Percentiles rank a stretch among this genome's conserved stretches.
phyloP scores from a whole-genome alignment of 2,329 filamentous ascomycete genomes.

The Ascochyta lentis region DNA sequence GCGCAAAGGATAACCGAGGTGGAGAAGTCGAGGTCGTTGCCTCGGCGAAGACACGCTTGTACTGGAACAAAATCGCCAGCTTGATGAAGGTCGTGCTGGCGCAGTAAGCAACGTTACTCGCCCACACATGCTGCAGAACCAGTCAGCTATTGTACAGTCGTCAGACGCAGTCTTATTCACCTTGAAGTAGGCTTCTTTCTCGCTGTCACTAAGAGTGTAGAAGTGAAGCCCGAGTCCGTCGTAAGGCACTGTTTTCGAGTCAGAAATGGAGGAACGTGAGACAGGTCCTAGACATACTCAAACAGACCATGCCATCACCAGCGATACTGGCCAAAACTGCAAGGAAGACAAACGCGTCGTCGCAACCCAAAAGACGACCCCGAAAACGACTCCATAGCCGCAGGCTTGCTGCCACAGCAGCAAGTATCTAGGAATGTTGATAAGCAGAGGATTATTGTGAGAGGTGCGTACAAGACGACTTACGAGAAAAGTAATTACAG shows the following conservation, averaged over 20 bases:
- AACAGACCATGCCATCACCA: constrained; percentile 39
- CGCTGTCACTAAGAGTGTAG: constrained; percentile 26
- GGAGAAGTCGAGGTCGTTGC: constrained; percentile 19
- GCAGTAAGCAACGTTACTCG: constrained; percentile 40
- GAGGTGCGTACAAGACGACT: constrained; percentile 8
- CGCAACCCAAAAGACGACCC: constrained; percentile 44
- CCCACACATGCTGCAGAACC: constrained; percentile 37
- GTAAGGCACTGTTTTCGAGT: constrained; percentile 33
- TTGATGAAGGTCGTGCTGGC: constrained; percentile 46
- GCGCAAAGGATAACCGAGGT: constrained; percentile 22
- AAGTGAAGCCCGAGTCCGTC: constrained; percentile 45
- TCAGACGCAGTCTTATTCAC: constrained; percentile 14
- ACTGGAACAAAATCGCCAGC: constrained; percentile 47
- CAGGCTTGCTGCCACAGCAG: constrained; percentile 35
- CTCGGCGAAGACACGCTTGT: constrained; percentile 44
- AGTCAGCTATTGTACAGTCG: background rate
- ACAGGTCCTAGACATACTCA: constrained; percentile 32
- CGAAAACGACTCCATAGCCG: constrained; percentile 41
- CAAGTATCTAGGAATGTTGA: constrained; percentile 27
- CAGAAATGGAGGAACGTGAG: background rate
- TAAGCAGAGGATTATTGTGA: constrained; percentile 1
- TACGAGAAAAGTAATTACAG: constrained; percentile 40
- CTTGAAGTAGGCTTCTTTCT: constrained; percentile 38
- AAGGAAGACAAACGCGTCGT: constrained; percentile 44
- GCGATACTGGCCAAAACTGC: constrained; percentile 31